These are phyloP conservation scores for Penicillium crustosum DNA, from an alignment of 2,329 filamentous ascomycete species.

Conservation along the genomic window DNA sequence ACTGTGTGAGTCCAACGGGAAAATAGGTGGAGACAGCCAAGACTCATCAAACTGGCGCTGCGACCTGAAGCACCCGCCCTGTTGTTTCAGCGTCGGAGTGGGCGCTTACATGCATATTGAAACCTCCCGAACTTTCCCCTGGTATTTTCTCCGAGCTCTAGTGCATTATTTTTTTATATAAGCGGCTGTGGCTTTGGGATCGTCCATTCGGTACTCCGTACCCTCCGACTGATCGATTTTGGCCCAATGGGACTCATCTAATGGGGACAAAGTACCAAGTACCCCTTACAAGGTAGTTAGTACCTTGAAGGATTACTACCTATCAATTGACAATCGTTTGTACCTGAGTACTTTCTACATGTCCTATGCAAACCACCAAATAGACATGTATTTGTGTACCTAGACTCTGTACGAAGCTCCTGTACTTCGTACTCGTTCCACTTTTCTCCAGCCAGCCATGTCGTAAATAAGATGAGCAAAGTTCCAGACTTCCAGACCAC, in stretches of 20 bases:
- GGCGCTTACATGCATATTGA: conserved; percentile 37
- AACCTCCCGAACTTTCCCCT: conserved; percentile 5
- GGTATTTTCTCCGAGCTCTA: conserved; percentile 21
- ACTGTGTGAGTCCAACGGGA: conserved; percentile 9
- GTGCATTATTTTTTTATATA: conserved; percentile 9
- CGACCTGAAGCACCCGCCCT: conserved; percentile 37
- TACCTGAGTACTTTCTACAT: background rate
- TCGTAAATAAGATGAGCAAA: background rate
- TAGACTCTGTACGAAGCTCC: background rate
- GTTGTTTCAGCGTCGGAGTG: conserved; percentile 35
- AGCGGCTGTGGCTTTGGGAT: conserved; percentile 19
- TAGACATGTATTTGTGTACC: background rate
- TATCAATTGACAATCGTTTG: background rate
- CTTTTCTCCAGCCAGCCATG: background rate
- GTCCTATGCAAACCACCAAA: background rate
- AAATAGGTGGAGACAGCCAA: conserved; percentile 22
- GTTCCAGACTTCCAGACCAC: no score
- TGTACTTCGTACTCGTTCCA: background rate
- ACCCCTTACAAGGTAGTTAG: background rate
- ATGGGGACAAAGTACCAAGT: background rate
- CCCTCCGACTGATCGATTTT: background rate
- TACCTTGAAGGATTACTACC: background rate
- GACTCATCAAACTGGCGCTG: conserved; percentile 37
- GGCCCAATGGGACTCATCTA: conserved; percentile 16
- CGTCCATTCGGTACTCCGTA: conserved; percentile 1